A percentile compares a stretch with the other conserved stretches of the same genome.
Conservation (phyloP, 1,284 basidiomycete species). For the Dichomitus squalens region DNA sequence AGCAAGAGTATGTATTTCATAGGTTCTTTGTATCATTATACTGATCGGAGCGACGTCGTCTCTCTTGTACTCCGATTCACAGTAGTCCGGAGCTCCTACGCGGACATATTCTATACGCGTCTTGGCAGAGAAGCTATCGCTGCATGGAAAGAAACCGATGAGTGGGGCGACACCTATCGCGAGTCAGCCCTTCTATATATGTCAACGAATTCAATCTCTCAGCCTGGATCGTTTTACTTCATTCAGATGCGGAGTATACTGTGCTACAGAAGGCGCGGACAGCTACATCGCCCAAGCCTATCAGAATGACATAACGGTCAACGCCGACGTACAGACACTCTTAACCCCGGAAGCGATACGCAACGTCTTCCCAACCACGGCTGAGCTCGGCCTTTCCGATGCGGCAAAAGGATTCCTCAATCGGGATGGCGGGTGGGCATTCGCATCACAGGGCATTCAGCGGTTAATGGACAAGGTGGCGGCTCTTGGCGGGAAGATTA, state of each 20-base stretch:
- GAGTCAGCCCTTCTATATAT: conserved; percentile 50
- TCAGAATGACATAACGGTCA: conserved; percentile 59
- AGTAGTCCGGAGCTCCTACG: conserved; percentile 77
- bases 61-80: no score
- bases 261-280: conserved; percentile 43
- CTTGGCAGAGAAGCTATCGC: conserved; percentile 75
- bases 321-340: conserved; percentile 49
- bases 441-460: conserved; percentile 70
- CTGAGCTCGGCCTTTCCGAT: conserved; percentile 38
- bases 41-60: no score
- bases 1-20: conserved; percentile 74
- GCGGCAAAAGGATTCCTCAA: conserved; percentile 66
- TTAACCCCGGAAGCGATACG: conserved; percentile 41
- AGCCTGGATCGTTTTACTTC: background rate
- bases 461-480: conserved; percentile 60
- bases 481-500: conserved; percentile 61
- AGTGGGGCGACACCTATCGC: conserved; percentile 79
- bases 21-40: no score
- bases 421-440: conserved; percentile 83
- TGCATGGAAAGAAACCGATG: conserved; percentile 64
- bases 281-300: conserved; percentile 53
- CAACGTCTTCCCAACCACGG: conserved; percentile 45
- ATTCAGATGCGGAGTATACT: conserved; percentile 62
- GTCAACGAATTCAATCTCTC: conserved; percentile 29
- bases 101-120: conserved; percentile 67